Conservation (phyloP, 2,329 filamentous ascomycete genomes). For the Raffaelea deltoideospora region DNA sequence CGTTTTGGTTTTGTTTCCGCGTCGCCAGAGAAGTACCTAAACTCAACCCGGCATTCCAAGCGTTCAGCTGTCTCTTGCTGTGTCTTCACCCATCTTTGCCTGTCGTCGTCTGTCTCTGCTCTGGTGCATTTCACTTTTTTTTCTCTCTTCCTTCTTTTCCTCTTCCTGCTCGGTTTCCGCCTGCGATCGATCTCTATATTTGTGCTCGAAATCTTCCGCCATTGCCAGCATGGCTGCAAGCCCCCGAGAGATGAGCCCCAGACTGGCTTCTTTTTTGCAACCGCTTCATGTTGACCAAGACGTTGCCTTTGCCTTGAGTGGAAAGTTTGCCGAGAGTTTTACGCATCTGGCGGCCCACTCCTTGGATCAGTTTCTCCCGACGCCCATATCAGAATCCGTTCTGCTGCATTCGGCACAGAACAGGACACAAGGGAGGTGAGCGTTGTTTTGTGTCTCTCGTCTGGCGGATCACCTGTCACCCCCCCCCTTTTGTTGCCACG, state of each 20-base stretch:
- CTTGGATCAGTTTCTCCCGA: slow-evolving; percentile 40
- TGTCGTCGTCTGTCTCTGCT: no score
- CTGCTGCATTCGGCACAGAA: slow-evolving; percentile 29
- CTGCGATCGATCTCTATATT: no score
- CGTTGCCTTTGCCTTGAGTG: slow-evolving; percentile 30
- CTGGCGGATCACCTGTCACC: slow-evolving; percentile 8
- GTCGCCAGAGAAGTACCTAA: no score
- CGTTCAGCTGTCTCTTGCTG: no score
- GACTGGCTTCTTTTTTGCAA: slow-evolving; percentile 29
- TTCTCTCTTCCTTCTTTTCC: not conserved
- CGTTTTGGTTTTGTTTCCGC: no score
- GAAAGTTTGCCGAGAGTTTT: slow-evolving; percentile 31
- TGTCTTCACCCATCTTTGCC: no score
- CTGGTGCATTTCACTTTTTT: not conserved
- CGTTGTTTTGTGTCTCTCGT: not conserved
- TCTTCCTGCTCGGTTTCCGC: not conserved
- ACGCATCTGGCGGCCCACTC: slow-evolving; percentile 34
- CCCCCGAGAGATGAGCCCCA: no score
- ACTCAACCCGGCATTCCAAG: no score
- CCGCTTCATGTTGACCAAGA: slow-evolving; percentile 33
- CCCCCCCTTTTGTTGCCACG: not conserved
- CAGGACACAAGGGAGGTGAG: slow-evolving; percentile 32
- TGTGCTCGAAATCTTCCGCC: no score
- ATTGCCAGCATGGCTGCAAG: no score
- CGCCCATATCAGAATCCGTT: slow-evolving; percentile 45